phyloP scores from a whole-genome alignment of 768 basidiomycete species.

The Lentinula detonsa region DNA sequence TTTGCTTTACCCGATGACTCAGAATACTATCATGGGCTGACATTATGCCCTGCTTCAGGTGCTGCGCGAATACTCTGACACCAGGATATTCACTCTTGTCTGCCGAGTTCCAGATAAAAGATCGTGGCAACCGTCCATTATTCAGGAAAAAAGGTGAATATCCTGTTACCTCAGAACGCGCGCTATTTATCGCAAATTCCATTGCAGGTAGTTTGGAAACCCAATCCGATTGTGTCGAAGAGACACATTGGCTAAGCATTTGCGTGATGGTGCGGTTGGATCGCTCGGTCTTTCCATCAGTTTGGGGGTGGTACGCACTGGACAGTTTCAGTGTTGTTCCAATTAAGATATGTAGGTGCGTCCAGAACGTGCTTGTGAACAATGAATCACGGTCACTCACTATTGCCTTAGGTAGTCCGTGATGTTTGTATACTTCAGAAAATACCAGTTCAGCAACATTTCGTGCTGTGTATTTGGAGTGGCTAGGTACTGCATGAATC shows the following conservation, averaged over 20 bases:
- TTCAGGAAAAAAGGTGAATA: too few relatives aligned
- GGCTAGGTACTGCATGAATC: conserved; percentile 11
- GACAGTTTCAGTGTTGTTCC: conserved; percentile 17
- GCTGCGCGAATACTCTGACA: too few relatives aligned
- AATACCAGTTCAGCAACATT: neutral
- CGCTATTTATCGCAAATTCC: too few relatives aligned
- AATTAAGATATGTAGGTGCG: conserved; percentile 7
- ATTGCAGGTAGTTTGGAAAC: too few relatives aligned
- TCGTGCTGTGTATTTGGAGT: conserved; percentile 15
- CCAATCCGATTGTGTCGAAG: too few relatives aligned
- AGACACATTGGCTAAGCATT: conserved; percentile 3
- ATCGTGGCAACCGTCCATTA: too few relatives aligned
- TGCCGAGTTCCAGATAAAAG: too few relatives aligned
- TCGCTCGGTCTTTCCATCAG: conserved; percentile 17
- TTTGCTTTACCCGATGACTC: conserved; percentile 24
- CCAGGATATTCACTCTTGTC: too few relatives aligned
- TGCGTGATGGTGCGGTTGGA: conserved; percentile 10
- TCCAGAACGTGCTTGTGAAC: conserved; percentile 22
- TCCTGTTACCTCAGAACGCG: too few relatives aligned
- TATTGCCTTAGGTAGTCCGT: conserved; percentile 16
- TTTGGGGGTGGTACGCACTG: conserved; percentile 23
- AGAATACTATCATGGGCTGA: neutral
- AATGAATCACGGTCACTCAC: conserved; percentile 19
- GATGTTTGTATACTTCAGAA: conserved; percentile 9
- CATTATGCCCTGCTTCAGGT: too few relatives aligned